phyloP scores from a whole-genome alignment of 129 eudicot species.

The Lactuca saligna region DNA sequence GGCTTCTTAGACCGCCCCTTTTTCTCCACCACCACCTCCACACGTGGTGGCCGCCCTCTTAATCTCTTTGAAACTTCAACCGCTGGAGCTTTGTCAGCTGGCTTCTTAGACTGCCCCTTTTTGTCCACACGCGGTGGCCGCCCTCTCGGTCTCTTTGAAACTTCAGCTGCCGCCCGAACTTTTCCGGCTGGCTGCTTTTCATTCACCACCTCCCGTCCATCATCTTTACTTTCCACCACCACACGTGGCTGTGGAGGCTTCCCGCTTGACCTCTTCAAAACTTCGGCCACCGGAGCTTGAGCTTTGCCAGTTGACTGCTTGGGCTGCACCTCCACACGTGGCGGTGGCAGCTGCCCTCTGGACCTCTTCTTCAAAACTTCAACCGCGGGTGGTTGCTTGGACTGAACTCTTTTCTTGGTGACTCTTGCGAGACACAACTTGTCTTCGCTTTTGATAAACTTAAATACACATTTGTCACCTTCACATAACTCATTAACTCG shows the following conservation, averaged over 20 bases:
- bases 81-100: background rate
- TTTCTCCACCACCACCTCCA: background rate
- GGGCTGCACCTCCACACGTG: too few relatives aligned
- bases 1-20: background rate
- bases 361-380: slow-evolving; percentile 5
- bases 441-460: slow-evolving; percentile 21
- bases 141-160: background rate
- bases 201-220: background rate
- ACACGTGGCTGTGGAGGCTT: background rate
- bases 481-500: slow-evolving; percentile 9
- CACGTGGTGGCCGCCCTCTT: background rate
- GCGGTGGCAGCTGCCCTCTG: background rate
- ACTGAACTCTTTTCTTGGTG: background rate
- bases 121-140: background rate
- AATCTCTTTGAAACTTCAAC: background rate
- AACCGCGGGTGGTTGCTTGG: background rate
- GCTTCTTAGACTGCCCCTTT: background rate
- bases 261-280: background rate
- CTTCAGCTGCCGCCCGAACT: background rate
- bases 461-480: slow-evolving; percentile 32
- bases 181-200: background rate
- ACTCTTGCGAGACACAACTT: slow-evolving; percentile 26
- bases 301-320: too few relatives aligned
- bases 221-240: background rate
- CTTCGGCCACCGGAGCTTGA: background rate